Evolutionary conservation across 2,329 filamentous ascomycete species (phyloP), one percentile per base, ranked within the genome.

Genomic region (Lithohypha guttulata): DNA sequence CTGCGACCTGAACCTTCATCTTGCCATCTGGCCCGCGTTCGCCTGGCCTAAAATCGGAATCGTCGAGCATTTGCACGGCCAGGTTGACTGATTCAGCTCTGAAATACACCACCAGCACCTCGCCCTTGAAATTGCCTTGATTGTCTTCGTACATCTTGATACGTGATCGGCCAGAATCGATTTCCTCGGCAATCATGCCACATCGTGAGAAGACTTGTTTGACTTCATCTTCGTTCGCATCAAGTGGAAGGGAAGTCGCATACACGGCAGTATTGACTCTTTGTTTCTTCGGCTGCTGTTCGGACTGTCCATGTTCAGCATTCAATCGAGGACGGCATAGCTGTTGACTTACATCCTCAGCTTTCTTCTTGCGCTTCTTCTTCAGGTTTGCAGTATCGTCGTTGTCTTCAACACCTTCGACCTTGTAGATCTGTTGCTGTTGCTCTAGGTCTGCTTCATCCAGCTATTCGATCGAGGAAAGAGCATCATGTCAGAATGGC

Each of bases 91-190:
- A 93, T 56, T 93, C 86, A 0, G 86, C 82, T 52, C 91, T 84
- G 71, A 94, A 95, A 64, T 93, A 98, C 23, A 96, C 84, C 39
- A 98, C 69, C 21, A 98, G 70, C 2, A 84, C 87, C 56, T 96
- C 87, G 44, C 91, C 91, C 57, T 95, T 96, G 70, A 94, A 93
- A 11, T 77, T 74, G 14, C 86, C 91, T 1, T 79, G 63, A 1
- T 81, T 76, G 56, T 95, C 79, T 14, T 70, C 76, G 63, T 98
- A 98, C 60, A 98, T 76, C 64, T 94, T 96, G 62, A 98, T 89
- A 25, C 91, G 80, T 30, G 85, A 84, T 31, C 78, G 75, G 41
- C 84, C 83, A 53, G 79, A 86, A 55, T 95, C 87, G 48, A 94
- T 87, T 61, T 93, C 84, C 61, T 96, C 87, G 34, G 89, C 85